phyloP scores from a whole-genome alignment of 2,329 filamentous ascomycete genomes.

The Penicillium sp. region DNA sequence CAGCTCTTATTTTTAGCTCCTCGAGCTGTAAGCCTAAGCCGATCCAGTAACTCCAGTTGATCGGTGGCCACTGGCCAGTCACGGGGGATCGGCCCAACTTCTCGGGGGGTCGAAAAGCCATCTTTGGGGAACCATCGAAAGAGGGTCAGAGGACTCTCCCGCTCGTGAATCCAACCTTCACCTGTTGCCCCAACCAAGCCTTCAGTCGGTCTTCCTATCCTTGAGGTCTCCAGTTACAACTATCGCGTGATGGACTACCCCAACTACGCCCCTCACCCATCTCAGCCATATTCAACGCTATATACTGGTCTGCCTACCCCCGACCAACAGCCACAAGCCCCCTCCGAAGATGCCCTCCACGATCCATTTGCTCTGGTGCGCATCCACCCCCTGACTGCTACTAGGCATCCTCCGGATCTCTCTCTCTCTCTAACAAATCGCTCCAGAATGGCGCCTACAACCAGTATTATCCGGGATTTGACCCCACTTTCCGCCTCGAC shows the following conservation, averaged over 20 bases:
- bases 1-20: background rate
- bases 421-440: conserved; percentile 17
- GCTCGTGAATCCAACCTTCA: background rate
- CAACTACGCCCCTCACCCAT: conserved; percentile 49
- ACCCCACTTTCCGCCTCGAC: conserved; percentile 42
- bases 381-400: background rate
- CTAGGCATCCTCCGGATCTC: background rate
- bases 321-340: conserved; percentile 42
- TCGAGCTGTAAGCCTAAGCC: background rate
- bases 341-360: conserved; percentile 49
- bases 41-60: background rate
- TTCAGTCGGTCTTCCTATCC: background rate
- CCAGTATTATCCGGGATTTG: conserved; percentile 40
- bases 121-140: background rate
- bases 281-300: conserved; percentile 51
- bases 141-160: background rate
- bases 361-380: conserved; percentile 41
- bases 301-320: conserved; percentile 47
- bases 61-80: background rate
- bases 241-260: conserved; percentile 56
- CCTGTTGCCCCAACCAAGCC: background rate
- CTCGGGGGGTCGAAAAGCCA: conserved; percentile 7
- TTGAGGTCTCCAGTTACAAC: background rate
- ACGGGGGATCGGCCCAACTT: conserved; percentile 10
- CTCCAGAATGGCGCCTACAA: conserved; percentile 37